Evolutionary conservation across 1,284 basidiomycete species (phyloP), one percentile per base, ranked within the genome.

Genomic region (Stygiomarasmius scandens): DNA sequence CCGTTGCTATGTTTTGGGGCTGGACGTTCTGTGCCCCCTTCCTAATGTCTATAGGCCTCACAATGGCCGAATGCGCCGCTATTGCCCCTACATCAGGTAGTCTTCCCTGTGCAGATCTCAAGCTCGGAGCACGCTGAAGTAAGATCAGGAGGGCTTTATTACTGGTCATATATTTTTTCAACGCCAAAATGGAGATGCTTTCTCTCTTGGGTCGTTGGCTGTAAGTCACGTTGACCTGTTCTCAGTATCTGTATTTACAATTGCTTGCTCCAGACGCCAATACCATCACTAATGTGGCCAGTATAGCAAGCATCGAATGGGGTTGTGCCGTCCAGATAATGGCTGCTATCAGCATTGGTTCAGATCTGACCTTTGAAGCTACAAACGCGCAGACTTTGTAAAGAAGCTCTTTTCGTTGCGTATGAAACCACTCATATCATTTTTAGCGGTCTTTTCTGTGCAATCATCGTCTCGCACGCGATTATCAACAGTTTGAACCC

Each of bases 21-120:
- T 75, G 73, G 74, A 61, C 64, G 1, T 12, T 70, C 3, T 76
- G 72, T 5, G 71, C 71, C 14, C 58, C 71, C 34, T 78, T 81
- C 60, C 75, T 81, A 55, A 56, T 78, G 14, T 74, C 75, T 29
- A 75, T 86, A 23, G 82, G 79, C 1, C 70, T 85, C 58, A 72
- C 81, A 5, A 74, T 86, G 69, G 82, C 72, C 0, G 82, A 84
- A 57, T 70, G 84, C 5, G 81, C 75, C 0, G 82, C 79, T 8
- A 78, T 81, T 1, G 82, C 82, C 44, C 78, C 79, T 1, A 71
- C 84, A 47, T 65, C 73, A n/a, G n/a, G n/a, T n/a, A n/a, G n/a
- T n/a, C n/a, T n/a, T n/a, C n/a, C n/a, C n/a, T n/a, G n/a, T n/a
- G n/a, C n/a, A n/a, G n/a, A n/a, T n/a, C n/a, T n/a, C n/a, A n/a